phyloP scores from a whole-genome alignment of 371 early-diverging fungal genomes.

The Fennellomyces sp. region DNA sequence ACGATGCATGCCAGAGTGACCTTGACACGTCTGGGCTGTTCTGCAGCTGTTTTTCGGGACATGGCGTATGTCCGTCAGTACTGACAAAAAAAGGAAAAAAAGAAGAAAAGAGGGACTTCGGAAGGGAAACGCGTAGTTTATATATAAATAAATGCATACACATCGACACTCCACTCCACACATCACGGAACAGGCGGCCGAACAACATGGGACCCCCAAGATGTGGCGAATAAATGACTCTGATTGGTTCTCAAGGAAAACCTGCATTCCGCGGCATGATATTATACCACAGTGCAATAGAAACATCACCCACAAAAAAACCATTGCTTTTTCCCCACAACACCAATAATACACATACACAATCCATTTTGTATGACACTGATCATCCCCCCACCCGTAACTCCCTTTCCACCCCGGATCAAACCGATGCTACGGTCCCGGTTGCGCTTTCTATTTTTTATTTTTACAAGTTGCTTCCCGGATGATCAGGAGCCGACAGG shows the following conservation, averaged over 20 bases:
- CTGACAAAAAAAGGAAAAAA: not conserved
- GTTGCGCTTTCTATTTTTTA: not conserved
- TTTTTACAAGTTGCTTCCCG: not conserved
- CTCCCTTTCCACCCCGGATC: not conserved
- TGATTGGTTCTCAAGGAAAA: conserved; percentile 6
- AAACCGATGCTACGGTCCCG: not conserved
- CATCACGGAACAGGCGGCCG: not conserved
- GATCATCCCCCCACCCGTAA: not conserved
- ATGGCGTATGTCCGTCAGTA: not conserved
- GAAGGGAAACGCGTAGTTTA: not conserved
- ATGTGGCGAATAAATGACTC: not conserved
- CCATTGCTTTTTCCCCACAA: too few relatives aligned
- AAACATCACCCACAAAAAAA: too few relatives aligned
- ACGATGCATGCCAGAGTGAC: conserved; percentile 50
- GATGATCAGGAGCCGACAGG: not conserved
- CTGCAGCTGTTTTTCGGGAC: conserved; percentile 6
- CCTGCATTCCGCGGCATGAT: conserved; percentile 2
- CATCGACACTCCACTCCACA: not conserved
- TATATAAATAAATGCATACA: conserved; percentile 1
- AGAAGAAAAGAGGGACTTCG: conserved; percentile 9
- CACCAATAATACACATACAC: too few relatives aligned
- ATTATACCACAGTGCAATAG: too few relatives aligned
- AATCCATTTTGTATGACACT: not conserved
- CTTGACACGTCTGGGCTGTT: conserved; percentile 39
- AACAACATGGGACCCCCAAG: not conserved